phyloP scores from a whole-genome alignment of 192 early-diverging fungal species.

The Podila clonocystis region DNA sequence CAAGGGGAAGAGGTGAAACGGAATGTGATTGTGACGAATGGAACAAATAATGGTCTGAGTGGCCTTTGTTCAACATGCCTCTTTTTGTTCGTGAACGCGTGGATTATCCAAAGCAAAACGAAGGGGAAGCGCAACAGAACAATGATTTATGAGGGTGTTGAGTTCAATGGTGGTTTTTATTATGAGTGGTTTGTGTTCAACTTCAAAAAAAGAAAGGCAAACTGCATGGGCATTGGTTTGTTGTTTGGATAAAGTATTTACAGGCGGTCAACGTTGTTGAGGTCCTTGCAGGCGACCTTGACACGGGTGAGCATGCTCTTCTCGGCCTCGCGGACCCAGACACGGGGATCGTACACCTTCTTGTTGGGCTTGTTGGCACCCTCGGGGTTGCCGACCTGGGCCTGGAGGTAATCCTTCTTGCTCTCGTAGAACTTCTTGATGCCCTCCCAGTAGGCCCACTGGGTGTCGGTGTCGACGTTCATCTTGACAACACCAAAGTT shows the following conservation, averaged over 20 bases:
- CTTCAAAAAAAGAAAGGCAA: not conserved
- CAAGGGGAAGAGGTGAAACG: too few relatives aligned
- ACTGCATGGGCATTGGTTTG: too few relatives aligned
- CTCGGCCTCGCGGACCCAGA: slow-evolving; percentile 91
- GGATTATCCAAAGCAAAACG: too few relatives aligned
- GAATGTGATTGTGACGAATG: too few relatives aligned
- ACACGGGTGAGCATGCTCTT: slow-evolving; percentile 89
- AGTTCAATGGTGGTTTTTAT: too few relatives aligned
- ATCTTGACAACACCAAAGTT: slow-evolving; percentile 94
- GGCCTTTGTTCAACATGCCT: too few relatives aligned
- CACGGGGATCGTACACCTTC: slow-evolving; percentile 98
- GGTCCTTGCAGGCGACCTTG: slow-evolving; percentile 79
- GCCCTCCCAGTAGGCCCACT: slow-evolving; percentile 95
- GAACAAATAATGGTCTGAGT: too few relatives aligned
- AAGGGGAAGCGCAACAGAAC: too few relatives aligned
- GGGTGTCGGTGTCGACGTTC: slow-evolving; percentile 99
- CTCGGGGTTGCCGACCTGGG: slow-evolving; percentile 96
- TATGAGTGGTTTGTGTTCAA: not conserved
- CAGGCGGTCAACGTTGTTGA: slow-evolving; percentile 75
- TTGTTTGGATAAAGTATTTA: slow-evolving; percentile 46
- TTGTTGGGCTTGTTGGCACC: slow-evolving; percentile 98
- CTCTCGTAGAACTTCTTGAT: slow-evolving; percentile 87
- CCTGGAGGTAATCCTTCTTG: slow-evolving; percentile 90
- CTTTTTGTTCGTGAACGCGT: too few relatives aligned
- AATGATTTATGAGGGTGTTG: not conserved